Conservation (phyloP, 1,139 yeast genomes). For the Hansenula lynferdii region DNA sequence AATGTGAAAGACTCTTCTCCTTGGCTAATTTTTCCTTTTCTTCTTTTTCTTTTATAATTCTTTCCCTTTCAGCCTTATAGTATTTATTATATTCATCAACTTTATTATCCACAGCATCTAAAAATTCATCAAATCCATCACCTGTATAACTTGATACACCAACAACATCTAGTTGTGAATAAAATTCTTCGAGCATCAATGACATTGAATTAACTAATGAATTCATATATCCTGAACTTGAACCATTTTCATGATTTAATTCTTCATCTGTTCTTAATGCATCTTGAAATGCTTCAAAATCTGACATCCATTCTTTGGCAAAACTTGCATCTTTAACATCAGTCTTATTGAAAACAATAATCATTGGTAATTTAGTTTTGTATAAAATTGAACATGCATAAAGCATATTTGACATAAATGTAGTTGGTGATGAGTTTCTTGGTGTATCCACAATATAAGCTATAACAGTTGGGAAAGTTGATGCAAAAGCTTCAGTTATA, state of each 20-base stretch:
- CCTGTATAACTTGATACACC: slow-evolving; percentile 93
- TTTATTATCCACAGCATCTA: slow-evolving; percentile 77
- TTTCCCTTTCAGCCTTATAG: slow-evolving; percentile 83
- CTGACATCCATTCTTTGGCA: slow-evolving; percentile 97
- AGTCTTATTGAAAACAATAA: slow-evolving; percentile 92
- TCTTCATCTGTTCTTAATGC: slow-evolving; percentile 65
- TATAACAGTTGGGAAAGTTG: slow-evolving; percentile 90
- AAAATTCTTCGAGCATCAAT: slow-evolving; percentile 93
- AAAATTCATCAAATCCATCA: slow-evolving; percentile 86
- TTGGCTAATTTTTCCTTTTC: slow-evolving; percentile 70
- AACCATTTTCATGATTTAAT: slow-evolving; percentile 60
- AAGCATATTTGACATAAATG: slow-evolving; percentile 97
- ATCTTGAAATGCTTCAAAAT: slow-evolving; percentile 85
- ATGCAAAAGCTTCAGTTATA: slow-evolving; percentile 94
- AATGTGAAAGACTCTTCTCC: slow-evolving; percentile 60
- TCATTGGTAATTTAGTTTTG: slow-evolving; percentile 96
- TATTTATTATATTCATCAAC: slow-evolving; percentile 82
- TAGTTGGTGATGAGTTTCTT: slow-evolving; percentile 87
- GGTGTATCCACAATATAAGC: slow-evolving; percentile 98
- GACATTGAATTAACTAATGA: slow-evolving; percentile 93
- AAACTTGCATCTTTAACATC: slow-evolving; percentile 82
- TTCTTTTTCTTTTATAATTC: slow-evolving; percentile 71
- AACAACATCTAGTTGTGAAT: slow-evolving; percentile 87
- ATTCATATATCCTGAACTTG: slow-evolving; percentile 91
- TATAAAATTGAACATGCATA: slow-evolving; percentile 96